Percentiles rank a stretch among this genome's conserved stretches.
Conservation (phyloP, 2,329 filamentous ascomycete species). For the Venturia oleaginea region DNA sequence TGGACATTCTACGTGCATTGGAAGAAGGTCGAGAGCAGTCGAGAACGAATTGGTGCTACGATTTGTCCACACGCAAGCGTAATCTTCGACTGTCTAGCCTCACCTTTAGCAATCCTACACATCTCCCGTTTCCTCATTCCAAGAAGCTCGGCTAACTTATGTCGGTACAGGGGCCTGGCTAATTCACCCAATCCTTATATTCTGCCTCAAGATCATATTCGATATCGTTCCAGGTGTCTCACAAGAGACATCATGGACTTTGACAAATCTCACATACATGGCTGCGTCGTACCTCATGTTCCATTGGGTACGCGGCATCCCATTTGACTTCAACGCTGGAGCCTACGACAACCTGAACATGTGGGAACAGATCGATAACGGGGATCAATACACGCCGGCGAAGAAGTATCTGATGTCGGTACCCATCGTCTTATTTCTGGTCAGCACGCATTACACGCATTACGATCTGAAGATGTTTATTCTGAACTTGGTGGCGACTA, state of each 20-base stretch:
- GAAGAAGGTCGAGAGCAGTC: neutral
- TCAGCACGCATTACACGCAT: slow-evolving; percentile 98
- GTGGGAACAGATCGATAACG: slow-evolving; percentile 99
- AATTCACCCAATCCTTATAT: slow-evolving; percentile 90
- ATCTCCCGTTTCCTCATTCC: neutral
- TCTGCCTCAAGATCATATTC: slow-evolving; percentile 88
- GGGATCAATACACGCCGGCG: slow-evolving; percentile 94
- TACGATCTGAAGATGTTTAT: slow-evolving; percentile 96
- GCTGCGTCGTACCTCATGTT: slow-evolving; percentile 99
- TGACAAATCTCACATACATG: slow-evolving; percentile 99
- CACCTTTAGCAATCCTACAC: neutral
- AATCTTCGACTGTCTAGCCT: neutral
- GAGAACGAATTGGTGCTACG: neutral
- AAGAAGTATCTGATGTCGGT: slow-evolving; percentile 97
- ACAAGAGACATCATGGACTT: slow-evolving; percentile 96
- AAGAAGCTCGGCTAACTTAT: slow-evolving; percentile 1
- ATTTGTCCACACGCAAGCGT: neutral
- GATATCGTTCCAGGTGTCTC: slow-evolving; percentile 93
- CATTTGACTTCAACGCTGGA: slow-evolving; percentile 97
- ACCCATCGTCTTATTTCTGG: slow-evolving; percentile 84
- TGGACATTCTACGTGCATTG: neutral
- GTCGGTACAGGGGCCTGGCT: slow-evolving; percentile 74
- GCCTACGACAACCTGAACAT: slow-evolving; percentile 99
- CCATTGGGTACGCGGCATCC: slow-evolving; percentile 94
- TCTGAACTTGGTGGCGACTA: slow-evolving; percentile 88